Base-by-base conservation (phyloP, 371 early-diverging fungal genomes). In the Mucor lusitanicus region DNA sequence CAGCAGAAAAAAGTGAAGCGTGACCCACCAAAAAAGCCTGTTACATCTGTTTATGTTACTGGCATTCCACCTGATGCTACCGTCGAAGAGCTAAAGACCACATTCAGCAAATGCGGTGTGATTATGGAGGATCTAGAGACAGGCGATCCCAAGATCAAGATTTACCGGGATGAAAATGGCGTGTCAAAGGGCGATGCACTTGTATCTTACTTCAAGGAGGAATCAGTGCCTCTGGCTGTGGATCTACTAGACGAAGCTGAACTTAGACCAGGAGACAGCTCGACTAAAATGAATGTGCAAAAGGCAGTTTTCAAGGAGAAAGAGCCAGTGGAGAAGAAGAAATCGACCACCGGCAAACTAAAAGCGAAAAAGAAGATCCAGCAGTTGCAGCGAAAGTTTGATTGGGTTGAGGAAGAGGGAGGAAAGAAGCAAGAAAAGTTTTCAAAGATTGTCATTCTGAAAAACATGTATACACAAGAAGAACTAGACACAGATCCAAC, bases 401-500 rank as follows among this genome's bases (percentile, higher is more conserved):
- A 94, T 64, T 98, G 97, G 98, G 87, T 89, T 58, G 97, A 98
- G 15, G 90, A 88, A n/a, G 89, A 89, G 55, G 72, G 71, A 7
- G 87, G 90, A 23, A 87, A 88, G 46, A 92, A 88, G 68, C 74
- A 85, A 9, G 94, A 93, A 21, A 90, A 92, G 69, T 91, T 90
- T 71, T 77, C 78, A 59, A 91, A 91, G 71, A 90, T 94, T 58
- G 96, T 97, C 11, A 89, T 97, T 54, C 77, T 98, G 50, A 96
- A 95, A 76, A 87, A 94, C 70, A 97, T 98, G 97, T 98, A 96
- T 72, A 94, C 95, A 2, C 80, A 87, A 25, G 76, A 90, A 58
- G 97, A 98, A 76, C 69, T 98, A 3, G 95, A 96, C 77, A 91
- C 90, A 12, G 96, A 97, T 65, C 94, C 95, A 23, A 87, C 93